These are phyloP conservation scores for Fusarium falciforme DNA, from an alignment of 2,329 filamentous ascomycete species.

Conservation along the genomic window DNA sequence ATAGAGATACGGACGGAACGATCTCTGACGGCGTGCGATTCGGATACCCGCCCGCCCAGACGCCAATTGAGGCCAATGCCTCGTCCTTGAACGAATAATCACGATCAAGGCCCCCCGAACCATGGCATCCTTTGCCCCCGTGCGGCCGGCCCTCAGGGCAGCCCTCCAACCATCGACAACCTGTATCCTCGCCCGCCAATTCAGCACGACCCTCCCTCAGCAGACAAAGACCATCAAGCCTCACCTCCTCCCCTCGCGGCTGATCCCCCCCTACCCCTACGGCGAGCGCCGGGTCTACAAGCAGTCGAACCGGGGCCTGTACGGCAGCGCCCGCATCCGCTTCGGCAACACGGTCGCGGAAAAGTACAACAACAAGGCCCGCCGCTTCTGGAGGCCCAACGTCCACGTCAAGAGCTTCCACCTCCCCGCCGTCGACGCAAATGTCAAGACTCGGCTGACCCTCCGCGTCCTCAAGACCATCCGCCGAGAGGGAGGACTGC, in stretches of 20 bases:
- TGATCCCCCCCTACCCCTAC: conserved; percentile 78
- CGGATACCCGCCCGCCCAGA: conserved; percentile 10
- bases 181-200: conserved; percentile 38
- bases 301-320: conserved; percentile 81
- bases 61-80: conserved; percentile 41
- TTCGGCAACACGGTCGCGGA: conserved; percentile 85
- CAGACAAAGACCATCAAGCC: conserved; percentile 56
- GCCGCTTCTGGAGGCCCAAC: conserved; percentile 81
- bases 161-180: conserved; percentile 13
- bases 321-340: conserved; percentile 76
- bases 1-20: conserved; percentile 1
- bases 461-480: conserved; percentile 78
- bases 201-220: conserved; percentile 52
- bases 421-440: conserved; percentile 69
- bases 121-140: conserved; percentile 41
- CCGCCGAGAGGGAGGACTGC: conserved; percentile 87
- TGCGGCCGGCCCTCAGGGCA: conserved; percentile 34
- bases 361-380: conserved; percentile 75
- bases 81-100: conserved; percentile 15
- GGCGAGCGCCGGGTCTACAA: conserved; percentile 79
- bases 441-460: conserved; percentile 76
- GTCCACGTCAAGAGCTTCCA: conserved; percentile 76
- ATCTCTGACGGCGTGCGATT: conserved; percentile 30
- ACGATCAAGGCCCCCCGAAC: neutral
- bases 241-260: conserved; percentile 58